A percentile compares a stretch with the other conserved stretches of the same genome.
phyloP scores from a whole-genome alignment of 1,139 yeast genomes.

The Kurtzmaniella quercitrusa region DNA sequence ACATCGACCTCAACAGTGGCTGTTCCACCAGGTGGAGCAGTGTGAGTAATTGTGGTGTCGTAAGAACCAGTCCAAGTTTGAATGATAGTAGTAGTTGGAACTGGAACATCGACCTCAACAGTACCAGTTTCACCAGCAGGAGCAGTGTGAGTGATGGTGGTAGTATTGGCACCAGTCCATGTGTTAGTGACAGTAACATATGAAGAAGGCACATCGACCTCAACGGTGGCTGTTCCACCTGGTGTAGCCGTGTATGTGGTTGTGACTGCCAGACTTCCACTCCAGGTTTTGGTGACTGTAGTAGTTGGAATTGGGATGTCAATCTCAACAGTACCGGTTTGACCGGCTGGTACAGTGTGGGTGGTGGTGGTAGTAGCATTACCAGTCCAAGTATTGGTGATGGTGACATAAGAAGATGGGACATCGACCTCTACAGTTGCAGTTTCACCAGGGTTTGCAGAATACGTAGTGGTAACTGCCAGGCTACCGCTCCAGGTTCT shows the following conservation, averaged over 20 bases:
- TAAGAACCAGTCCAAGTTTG: constrained; percentile 5
- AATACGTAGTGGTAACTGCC: constrained; percentile 14
- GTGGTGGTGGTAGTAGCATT: background rate
- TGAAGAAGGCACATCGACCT: constrained; percentile 12
- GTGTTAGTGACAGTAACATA: constrained; percentile 13
- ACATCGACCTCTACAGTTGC: constrained; percentile 8
- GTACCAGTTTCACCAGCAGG: constrained; percentile 11
- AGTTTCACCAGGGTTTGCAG: constrained; percentile 10
- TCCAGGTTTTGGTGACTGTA: constrained; percentile 7
- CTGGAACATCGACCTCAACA: constrained; percentile 12
- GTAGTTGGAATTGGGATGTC: constrained; percentile 4
- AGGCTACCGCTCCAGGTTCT: constrained; percentile 7
- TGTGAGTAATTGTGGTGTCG: constrained; percentile 1
- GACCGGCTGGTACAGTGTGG: constrained; percentile 5
- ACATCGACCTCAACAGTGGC: constrained; percentile 9
- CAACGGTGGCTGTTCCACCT: constrained; percentile 12
- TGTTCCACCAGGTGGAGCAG: constrained; percentile 11
- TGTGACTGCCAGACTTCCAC: constrained; percentile 3
- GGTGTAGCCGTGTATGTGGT: constrained; percentile 7
- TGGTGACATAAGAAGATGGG: constrained; percentile 10
- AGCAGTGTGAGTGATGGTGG: constrained; percentile 9
- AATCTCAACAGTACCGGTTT: constrained; percentile 4
- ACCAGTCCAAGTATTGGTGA: constrained; percentile 2
- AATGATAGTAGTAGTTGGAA: constrained; percentile 1
- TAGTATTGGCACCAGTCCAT: constrained; percentile 11